Percentiles rank a stretch among this genome's conserved stretches.
Conservation (phyloP, 2,329 filamentous ascomycete species). For the Pseudonectria foliicola region DNA sequence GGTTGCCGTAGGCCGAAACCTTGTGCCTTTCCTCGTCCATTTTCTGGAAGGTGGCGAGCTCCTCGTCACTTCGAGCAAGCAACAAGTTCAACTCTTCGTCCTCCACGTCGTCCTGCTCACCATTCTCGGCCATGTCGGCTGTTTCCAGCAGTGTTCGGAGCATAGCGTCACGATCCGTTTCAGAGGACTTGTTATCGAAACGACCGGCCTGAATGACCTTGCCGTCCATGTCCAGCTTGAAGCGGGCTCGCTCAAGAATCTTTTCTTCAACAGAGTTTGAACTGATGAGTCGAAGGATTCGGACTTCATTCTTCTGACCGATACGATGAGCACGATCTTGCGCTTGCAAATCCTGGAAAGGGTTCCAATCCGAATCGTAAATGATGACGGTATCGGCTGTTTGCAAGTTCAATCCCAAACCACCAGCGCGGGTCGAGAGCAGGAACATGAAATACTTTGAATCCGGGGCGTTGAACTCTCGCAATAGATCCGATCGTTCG, state of each 20-base stretch:
- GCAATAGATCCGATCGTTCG: conserved; percentile 85
- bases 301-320: conserved; percentile 98
- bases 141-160: conserved; percentile 86
- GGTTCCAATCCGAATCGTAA: conserved; percentile 99
- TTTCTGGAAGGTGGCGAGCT: conserved; percentile 70
- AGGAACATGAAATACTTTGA: conserved; percentile 97
- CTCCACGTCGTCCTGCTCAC: conserved; percentile 94
- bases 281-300: conserved; percentile 90
- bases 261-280: conserved; percentile 98
- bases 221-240: conserved; percentile 98
- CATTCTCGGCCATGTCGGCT: conserved; percentile 59
- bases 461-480: conserved; percentile 78
- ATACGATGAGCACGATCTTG: conserved; percentile 99
- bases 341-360: conserved; percentile 96
- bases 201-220: conserved; percentile 99
- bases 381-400: conserved; percentile 99
- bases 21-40: conserved; percentile 70
- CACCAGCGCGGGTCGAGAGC: conserved; percentile 96
- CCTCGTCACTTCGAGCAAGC: conserved; percentile 79
- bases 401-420: conserved; percentile 92
- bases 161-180: conserved; percentile 96
- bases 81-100: conserved; percentile 96
- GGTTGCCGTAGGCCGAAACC: conserved; percentile 64
- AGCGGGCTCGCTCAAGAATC: conserved; percentile 92
- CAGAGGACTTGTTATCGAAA: conserved; percentile 98